These are phyloP conservation scores for Talaromyces nanjingensis DNA, from an alignment of 495 filamentous ascomycete genomes.

Conservation along the genomic window DNA sequence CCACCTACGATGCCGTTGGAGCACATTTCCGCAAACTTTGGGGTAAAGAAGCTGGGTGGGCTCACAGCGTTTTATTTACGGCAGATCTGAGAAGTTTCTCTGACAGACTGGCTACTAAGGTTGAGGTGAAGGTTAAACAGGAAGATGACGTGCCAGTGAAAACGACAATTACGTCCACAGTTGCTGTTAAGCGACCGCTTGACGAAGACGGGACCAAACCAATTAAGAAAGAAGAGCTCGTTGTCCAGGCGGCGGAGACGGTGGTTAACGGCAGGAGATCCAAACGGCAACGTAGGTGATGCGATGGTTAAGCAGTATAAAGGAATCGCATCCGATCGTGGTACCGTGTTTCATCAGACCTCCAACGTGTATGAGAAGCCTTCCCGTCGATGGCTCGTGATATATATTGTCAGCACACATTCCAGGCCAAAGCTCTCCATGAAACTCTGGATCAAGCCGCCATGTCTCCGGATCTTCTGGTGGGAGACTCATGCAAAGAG, in stretches of 20 bases:
- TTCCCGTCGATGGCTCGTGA: too few species aligned
- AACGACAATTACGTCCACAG: conserved; percentile 20
- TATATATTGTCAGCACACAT: too few species aligned
- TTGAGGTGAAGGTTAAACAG: conserved; percentile 44
- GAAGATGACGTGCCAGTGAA: conserved; percentile 23
- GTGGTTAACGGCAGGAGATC: conserved; percentile 30
- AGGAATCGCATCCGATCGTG: background rate
- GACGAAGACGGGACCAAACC: conserved; percentile 19
- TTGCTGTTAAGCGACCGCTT: conserved; percentile 20
- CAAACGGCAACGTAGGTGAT: conserved; percentile 26
- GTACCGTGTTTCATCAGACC: too few species aligned
- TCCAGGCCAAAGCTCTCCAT: too few species aligned
- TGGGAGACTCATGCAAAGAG: background rate
- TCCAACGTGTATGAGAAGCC: too few species aligned
- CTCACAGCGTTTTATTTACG: conserved; percentile 93
- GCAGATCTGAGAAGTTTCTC: conserved; percentile 86
- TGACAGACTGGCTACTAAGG: conserved; percentile 46
- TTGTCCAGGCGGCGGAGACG: conserved; percentile 23
- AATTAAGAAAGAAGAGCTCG: conserved; percentile 13
- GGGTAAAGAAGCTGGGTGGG: conserved; percentile 95
- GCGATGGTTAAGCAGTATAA: too few species aligned
- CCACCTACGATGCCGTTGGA: conserved; percentile 82
- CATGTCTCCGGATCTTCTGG: background rate
- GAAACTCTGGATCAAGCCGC: too few species aligned
- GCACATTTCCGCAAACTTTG: conserved; percentile 86